Conservation (phyloP, 352 stramenopile genomes). For the Phytophthora podocarpi region DNA sequence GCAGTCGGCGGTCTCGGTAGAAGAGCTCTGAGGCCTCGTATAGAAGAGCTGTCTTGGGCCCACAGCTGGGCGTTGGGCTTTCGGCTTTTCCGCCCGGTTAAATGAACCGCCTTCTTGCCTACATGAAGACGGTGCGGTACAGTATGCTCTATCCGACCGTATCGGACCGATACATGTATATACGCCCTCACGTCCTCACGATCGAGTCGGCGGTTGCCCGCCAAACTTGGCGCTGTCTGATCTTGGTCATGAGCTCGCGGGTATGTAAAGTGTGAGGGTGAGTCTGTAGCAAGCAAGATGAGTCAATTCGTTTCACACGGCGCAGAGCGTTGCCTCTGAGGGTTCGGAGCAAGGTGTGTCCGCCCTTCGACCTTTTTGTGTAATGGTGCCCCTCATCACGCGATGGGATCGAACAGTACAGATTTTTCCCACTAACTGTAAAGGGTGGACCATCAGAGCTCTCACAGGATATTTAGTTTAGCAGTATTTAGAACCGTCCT, state of each 20-base stretch:
- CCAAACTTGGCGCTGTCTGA: neutral
- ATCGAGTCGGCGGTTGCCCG: slow-evolving; percentile 11
- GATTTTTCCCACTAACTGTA: too few relatives aligned
- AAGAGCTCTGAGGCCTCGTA: slow-evolving; percentile 12
- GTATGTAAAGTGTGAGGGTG: too few relatives aligned
- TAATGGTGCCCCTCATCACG: too few relatives aligned
- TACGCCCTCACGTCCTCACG: slow-evolving; percentile 16
- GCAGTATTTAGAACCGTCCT: too few relatives aligned
- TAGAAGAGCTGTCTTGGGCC: slow-evolving; percentile 19
- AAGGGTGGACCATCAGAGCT: too few relatives aligned
- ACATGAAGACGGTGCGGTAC: slow-evolving; percentile 6
- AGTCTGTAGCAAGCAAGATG: slow-evolving; percentile 20
- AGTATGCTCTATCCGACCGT: slow-evolving; percentile 11
- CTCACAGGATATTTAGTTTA: too few relatives aligned
- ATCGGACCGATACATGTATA: too few relatives aligned
- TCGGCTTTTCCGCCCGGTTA: slow-evolving; percentile 3
- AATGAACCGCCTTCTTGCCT: slow-evolving; percentile 17
- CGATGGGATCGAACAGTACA: too few relatives aligned
- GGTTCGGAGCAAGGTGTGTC: too few relatives aligned
- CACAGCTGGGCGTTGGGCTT: neutral
- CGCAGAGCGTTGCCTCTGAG: neutral
- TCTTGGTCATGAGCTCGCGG: too few relatives aligned
- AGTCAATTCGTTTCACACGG: slow-evolving; percentile 16
- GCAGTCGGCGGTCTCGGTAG: slow-evolving; percentile 11
- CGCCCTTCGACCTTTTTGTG: too few relatives aligned